These are phyloP conservation scores for Lactifluus piperatus DNA, from an alignment of 768 basidiomycete genomes.

Conservation along the genomic window DNA sequence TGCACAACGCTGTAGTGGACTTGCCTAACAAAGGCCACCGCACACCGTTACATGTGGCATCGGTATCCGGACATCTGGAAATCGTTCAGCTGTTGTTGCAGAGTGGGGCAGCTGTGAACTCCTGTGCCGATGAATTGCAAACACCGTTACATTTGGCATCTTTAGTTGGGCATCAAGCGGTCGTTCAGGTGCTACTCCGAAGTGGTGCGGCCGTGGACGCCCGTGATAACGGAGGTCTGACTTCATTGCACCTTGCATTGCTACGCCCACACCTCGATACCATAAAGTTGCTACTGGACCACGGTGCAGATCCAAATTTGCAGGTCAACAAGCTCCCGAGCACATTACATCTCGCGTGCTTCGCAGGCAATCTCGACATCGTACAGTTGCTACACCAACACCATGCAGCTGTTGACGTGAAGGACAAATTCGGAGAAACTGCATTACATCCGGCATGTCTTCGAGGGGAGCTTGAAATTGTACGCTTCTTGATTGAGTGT, in stretches of 20 bases:
- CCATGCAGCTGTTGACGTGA: not conserved
- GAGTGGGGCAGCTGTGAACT: not conserved
- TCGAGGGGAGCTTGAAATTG: not conserved
- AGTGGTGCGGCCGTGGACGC: too few species aligned
- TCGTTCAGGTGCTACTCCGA: too few species aligned
- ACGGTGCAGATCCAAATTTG: not conserved
- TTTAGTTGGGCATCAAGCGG: not conserved
- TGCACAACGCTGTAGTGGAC: not conserved
- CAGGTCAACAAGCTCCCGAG: not conserved
- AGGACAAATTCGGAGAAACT: not conserved
- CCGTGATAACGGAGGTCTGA: too few species aligned
- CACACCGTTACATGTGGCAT: not conserved
- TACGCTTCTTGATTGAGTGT: not conserved
- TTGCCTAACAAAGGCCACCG: fast-evolving
- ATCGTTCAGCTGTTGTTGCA: not conserved
- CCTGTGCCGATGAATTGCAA: not conserved
- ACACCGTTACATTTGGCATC: not conserved
- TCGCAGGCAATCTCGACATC: not conserved
- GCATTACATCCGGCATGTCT: not conserved
- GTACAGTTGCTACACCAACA: not conserved
- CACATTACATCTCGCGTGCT: not conserved
- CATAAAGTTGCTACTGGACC: not conserved
- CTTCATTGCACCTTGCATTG: too few species aligned
- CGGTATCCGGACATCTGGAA: not conserved
- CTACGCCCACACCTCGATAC: not conserved